phyloP scores from a whole-genome alignment of 179 eudicot species.

The Beta lomatogona region DNA sequence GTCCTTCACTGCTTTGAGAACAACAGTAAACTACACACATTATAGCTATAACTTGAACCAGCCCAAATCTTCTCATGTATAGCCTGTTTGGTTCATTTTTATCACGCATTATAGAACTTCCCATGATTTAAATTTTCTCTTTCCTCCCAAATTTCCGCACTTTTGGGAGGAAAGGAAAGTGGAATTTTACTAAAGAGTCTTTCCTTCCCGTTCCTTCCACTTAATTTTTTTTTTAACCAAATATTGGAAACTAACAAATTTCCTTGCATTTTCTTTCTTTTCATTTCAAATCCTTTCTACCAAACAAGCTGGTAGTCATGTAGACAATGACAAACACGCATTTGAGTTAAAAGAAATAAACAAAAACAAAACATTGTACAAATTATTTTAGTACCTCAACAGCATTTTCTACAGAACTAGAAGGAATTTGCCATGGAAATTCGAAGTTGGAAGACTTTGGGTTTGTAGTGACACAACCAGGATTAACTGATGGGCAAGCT shows the following conservation, averaged over 20 bases:
- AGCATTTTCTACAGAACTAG: slow-evolving; percentile 49
- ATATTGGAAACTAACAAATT: no score
- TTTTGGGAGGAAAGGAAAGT: no score
- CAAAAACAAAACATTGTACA: neutral
- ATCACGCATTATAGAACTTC: no score
- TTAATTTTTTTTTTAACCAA: no score
- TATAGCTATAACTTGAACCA: neutral
- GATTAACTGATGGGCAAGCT: slow-evolving; percentile 84
- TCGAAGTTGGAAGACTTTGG: slow-evolving; percentile 71
- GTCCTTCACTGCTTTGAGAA: neutral
- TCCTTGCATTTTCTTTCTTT: no score
- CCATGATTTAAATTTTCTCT: no score
- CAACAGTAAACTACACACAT: neutral
- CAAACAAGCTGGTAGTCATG: no score
- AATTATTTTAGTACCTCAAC: slow-evolving; percentile 52
- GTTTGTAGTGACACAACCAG: slow-evolving; percentile 87
- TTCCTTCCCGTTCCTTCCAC: no score
- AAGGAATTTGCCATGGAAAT: slow-evolving; percentile 82
- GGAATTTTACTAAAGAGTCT: no score
- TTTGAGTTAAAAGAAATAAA: neutral
- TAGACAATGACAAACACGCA: neutral
- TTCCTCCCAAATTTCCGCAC: no score
- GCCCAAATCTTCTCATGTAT: neutral
- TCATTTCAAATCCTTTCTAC: no score
- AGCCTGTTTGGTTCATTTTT: no score